Evolutionary conservation across 73 alveolate genomes (phyloP).

Genomic region (Diophrys appendiculata): DNA sequence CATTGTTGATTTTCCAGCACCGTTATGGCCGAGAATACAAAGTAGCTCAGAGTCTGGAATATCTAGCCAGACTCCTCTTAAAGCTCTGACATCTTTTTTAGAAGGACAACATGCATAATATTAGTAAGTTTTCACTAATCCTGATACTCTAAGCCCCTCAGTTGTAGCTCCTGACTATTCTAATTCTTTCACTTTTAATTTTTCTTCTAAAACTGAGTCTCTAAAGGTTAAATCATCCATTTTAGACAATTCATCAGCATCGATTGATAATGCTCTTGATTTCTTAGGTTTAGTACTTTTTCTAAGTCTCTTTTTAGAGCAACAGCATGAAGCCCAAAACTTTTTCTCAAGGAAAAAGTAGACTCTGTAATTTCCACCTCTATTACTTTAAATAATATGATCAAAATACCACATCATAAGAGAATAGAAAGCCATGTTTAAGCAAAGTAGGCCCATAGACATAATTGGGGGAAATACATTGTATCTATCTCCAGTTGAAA

Average conservation of each 20-base stretch:
- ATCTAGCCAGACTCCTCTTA: constrained; percentile 71
- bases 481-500: constrained; percentile 19
- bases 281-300: constrained; percentile 9
- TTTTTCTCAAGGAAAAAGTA: constrained; percentile 12
- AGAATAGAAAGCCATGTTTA: constrained; percentile 2
- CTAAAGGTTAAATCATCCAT: not conserved
- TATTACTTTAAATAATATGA: constrained; percentile 32
- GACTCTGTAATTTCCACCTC: constrained; percentile 29
- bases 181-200: constrained; percentile 14
- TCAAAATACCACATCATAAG: constrained; percentile 55
- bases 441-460: constrained; percentile 5
- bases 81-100: constrained; percentile 47
- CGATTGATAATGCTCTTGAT: not conserved
- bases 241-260: constrained; percentile 1
- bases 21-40: constrained; percentile 85
- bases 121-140: constrained; percentile 17
- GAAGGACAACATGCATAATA: no score
- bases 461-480: constrained; percentile 18
- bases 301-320: not conserved
- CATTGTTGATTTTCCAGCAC: constrained; percentile 91
- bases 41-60: constrained; percentile 71
- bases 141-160: constrained; percentile 33
- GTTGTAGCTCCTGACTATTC: no score
- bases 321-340: constrained; percentile 24
- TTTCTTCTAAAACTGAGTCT: constrained; percentile 26